Evolutionary conservation across 2,329 filamentous ascomycete genomes (phyloP).

Genomic region (Fusarium ambrosium): DNA sequence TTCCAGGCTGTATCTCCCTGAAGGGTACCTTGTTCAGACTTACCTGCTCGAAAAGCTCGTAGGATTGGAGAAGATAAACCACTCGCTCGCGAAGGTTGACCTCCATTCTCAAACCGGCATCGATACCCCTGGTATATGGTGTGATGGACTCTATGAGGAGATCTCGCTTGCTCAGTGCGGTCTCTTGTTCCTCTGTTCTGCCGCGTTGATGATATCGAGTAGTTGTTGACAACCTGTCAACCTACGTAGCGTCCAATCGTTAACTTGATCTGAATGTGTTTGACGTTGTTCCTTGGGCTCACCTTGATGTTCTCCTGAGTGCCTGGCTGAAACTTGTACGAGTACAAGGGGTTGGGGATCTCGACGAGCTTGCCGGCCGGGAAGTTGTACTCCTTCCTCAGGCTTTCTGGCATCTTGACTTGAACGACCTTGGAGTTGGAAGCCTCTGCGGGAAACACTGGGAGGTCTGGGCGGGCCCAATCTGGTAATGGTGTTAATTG

Average conservation of each 20-base stretch:
- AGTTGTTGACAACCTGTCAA: neutral
- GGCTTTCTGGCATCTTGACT: neutral
- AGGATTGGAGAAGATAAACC: neutral
- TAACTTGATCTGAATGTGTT: neutral
- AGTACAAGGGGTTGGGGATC: neutral
- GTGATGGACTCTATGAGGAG: neutral
- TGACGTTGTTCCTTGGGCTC: neutral
- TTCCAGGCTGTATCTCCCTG: neutral
- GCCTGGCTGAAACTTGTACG: neutral
- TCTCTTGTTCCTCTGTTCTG: neutral
- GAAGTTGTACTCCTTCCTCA: neutral
- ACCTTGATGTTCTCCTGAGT: neutral
- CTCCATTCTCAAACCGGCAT: neutral
- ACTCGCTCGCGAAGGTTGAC: neutral
- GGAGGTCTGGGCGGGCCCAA: neutral
- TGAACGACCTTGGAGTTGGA: too few relatives aligned
- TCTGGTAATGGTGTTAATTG: neutral
- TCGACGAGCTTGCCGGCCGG: neutral
- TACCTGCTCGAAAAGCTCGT: neutral
- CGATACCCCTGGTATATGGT: neutral
- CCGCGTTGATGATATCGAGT: neutral
- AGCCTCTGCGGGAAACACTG: neutral
- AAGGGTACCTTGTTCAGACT: neutral
- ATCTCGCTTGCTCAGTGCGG: neutral
- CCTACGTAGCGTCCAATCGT: neutral